A percentile compares a stretch with the other conserved stretches of the same genome.
Evolutionary conservation across 495 filamentous ascomycete genomes (phyloP).

Genomic region (Lasiosphaeria hispida): DNA sequence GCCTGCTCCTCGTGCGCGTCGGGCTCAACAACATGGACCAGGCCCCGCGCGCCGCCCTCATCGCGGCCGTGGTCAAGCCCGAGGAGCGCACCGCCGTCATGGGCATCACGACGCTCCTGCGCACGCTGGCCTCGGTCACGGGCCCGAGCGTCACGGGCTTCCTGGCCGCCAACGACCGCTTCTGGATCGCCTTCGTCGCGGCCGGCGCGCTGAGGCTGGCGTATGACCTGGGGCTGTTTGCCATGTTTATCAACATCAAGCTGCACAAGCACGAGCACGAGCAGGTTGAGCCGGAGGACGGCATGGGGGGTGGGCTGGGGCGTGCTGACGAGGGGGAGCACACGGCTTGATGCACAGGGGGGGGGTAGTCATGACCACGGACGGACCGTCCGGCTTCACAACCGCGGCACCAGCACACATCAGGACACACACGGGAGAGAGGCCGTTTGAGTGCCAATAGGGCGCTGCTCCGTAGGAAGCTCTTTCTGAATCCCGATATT

Average conservation of each 20-base stretch:
- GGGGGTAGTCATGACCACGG: too few relatives aligned
- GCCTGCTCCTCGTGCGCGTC: slow-evolving; percentile 65
- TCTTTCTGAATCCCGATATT: too few relatives aligned
- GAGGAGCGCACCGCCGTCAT: slow-evolving; percentile 80
- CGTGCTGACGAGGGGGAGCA: too few relatives aligned
- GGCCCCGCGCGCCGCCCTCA: slow-evolving; percentile 76
- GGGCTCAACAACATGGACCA: slow-evolving; percentile 68
- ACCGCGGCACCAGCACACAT: too few relatives aligned
- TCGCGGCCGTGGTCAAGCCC: slow-evolving; percentile 68
- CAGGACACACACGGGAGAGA: too few relatives aligned
- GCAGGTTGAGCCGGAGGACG: not conserved
- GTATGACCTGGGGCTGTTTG: slow-evolving; percentile 73
- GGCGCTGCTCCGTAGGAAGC: too few relatives aligned
- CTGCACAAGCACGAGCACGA: slow-evolving; percentile 38
- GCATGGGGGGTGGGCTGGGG: too few relatives aligned
- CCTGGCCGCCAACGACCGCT: slow-evolving; percentile 57
- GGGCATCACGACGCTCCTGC: slow-evolving; percentile 69
- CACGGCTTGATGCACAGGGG: too few relatives aligned
- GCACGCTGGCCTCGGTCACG: slow-evolving; percentile 59
- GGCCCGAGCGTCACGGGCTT: slow-evolving; percentile 74
- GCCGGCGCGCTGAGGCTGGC: slow-evolving; percentile 66
- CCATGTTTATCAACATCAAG: slow-evolving; percentile 59
- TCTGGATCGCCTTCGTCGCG: slow-evolving; percentile 72
- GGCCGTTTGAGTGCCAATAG: too few relatives aligned
- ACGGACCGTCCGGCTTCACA: too few relatives aligned